These are phyloP conservation scores for Alternaria gansuensis DNA, from an alignment of 2,329 filamentous ascomycete genomes.

Conservation along the genomic window DNA sequence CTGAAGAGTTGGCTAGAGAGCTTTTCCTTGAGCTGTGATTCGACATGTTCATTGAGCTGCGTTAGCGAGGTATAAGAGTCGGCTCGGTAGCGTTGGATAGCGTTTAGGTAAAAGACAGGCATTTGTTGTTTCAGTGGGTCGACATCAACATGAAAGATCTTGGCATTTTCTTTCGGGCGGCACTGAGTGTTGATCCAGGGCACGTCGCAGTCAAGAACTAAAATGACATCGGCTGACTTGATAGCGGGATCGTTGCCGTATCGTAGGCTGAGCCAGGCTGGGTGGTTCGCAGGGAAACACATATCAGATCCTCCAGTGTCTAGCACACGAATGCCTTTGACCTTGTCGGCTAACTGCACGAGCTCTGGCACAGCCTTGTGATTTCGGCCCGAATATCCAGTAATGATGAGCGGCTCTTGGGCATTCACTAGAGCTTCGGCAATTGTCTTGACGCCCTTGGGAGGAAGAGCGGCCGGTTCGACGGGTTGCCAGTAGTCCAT, in stretches of 20 bases:
- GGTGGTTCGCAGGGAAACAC: constrained; percentile 73
- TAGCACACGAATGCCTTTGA: constrained; percentile 74
- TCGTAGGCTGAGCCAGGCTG: constrained; percentile 67
- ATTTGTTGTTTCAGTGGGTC: constrained; percentile 72
- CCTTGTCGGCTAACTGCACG: constrained; percentile 71
- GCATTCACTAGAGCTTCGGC: constrained; percentile 70
- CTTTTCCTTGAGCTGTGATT: constrained; percentile 50
- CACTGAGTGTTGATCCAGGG: constrained; percentile 89
- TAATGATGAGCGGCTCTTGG: constrained; percentile 72
- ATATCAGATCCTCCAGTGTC: constrained; percentile 82
- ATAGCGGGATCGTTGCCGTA: constrained; percentile 79
- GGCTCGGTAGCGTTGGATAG: constrained; percentile 61
- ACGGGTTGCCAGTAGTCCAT: constrained; percentile 76
- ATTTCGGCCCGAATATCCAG: constrained; percentile 76
- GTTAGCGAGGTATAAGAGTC: constrained; percentile 67
- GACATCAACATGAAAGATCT: constrained; percentile 71
- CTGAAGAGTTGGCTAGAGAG: constrained; percentile 55
- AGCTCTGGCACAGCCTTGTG: constrained; percentile 68
- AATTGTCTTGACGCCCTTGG: constrained; percentile 65
- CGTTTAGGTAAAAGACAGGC: constrained; percentile 66
- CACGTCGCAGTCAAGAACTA: constrained; percentile 89
- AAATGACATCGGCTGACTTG: constrained; percentile 79
- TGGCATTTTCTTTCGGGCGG: constrained; percentile 64
- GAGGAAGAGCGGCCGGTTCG: constrained; percentile 69
- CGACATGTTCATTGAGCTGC: constrained; percentile 73